These are phyloP conservation scores for Stephanodiscus triporus DNA, from an alignment of 108 stramenopile species.

Conservation along the genomic window DNA sequence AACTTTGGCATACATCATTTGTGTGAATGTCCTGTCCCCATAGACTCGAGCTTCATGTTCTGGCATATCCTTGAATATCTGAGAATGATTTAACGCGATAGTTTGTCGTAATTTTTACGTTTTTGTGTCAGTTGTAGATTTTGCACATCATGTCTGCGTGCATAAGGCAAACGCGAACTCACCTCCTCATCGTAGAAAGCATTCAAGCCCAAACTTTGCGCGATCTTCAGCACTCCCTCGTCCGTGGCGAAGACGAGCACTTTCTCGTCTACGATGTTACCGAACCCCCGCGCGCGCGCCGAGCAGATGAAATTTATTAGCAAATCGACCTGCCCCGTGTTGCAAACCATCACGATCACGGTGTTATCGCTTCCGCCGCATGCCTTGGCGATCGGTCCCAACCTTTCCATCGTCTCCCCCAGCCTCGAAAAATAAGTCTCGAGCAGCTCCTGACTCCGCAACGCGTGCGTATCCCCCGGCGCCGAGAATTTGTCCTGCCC, in stretches of 20 bases:
- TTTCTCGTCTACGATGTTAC: slow-evolving; percentile 41
- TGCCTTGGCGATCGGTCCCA: slow-evolving; percentile 61
- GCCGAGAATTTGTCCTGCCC: slow-evolving; percentile 57
- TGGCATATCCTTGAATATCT: slow-evolving; percentile 43
- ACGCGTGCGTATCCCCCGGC: slow-evolving; percentile 41
- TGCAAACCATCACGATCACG: slow-evolving; percentile 62
- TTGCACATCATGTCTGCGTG: too few relatives aligned
- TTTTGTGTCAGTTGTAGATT: too few relatives aligned
- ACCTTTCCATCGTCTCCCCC: slow-evolving; percentile 43
- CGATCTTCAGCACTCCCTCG: slow-evolving; percentile 49
- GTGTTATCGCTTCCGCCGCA: slow-evolving; percentile 54
- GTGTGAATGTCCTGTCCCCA: slow-evolving; percentile 55
- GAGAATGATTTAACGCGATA: too few relatives aligned
- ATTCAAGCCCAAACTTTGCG: slow-evolving; percentile 46
- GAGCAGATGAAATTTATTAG: slow-evolving; percentile 59
- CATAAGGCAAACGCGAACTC: neutral
- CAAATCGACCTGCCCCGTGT: slow-evolving; percentile 52
- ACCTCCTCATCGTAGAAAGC: slow-evolving; percentile 55
- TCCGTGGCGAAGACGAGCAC: slow-evolving; percentile 60
- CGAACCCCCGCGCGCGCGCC: slow-evolving; percentile 49
- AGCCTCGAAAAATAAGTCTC: slow-evolving; percentile 57
- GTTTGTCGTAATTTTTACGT: too few relatives aligned
- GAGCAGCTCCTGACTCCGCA: slow-evolving; percentile 56
- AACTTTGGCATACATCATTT: slow-evolving; percentile 76
- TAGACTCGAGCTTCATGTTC: slow-evolving; percentile 54